Evolutionary conservation across 139 green algal species (phyloP), one percentile per base, ranked within the genome.

Genomic region (Marvania coccoides): DNA sequence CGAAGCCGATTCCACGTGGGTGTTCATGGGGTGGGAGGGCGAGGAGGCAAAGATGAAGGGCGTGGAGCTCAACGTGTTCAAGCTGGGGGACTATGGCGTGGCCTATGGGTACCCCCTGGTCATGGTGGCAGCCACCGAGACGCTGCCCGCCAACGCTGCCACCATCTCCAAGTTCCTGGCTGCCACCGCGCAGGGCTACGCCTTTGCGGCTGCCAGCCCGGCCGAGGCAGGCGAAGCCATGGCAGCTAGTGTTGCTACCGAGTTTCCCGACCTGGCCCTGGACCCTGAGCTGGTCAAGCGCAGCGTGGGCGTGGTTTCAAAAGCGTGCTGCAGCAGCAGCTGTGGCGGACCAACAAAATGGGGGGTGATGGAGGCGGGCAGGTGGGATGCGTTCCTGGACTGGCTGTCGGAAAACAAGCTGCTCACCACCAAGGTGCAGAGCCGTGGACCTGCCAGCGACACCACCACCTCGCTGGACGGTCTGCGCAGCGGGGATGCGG

Each of bases 1-100:
- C 28, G 55, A 86, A 36, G 83, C 83, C 24, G 85, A 95, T 33
- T 83, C 88, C 23, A 94, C 88, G 0, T 96, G 89, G 89, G 77
- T 96, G 5, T 96, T 96, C 72, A 73, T 87, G 74, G 72, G 72
- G 3, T 91, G 83, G 87, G 90, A 96, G 66, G 90, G 90, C 40
- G 72, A 95, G 14, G 74, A 91, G 73, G 90, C 90, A 2, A 31
- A 79, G 61, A 56, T 63, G 2, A 70, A 76, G 34, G 88, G 88
- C 0, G 69, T 92, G 28, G 61, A 83, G 33, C 78, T 94, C 7
- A 89, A 88, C 48, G 55, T 45, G 1, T 95, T 95, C 57, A 70
- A 38, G n/a, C 68, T 95, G 35, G 75, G 80, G 34, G 82, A 92
- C 37, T 85, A 75, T 69, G 67, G 69, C 6, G 75, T 95, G 14